Evolutionary conservation across 2,329 filamentous ascomycete species (phyloP), one percentile per base, ranked within the genome.

Genomic region (Colletotrichum navitas): DNA sequence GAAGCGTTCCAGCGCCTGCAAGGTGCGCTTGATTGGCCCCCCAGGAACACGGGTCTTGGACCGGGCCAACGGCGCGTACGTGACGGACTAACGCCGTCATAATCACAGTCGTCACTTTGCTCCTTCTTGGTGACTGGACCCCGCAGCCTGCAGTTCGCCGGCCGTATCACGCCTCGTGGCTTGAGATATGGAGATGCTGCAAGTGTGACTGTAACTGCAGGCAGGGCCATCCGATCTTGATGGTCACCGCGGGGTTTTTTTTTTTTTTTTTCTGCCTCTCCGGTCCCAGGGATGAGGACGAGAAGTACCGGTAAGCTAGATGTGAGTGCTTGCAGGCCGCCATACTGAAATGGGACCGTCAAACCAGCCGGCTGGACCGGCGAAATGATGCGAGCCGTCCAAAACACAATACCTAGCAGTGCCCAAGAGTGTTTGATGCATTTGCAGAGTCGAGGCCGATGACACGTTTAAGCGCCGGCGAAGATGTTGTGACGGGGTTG

Each of bases 51-150:
- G 66, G 70, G 61, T 66, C 70, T 62, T 66, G 61, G 49, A 54
- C 67, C 55, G 45, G 59, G 71, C 80, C 80, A 81, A 81, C 79
- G 83, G 83, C 83, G 83, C 81, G 78, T 85, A 84, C 74, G 47
- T 10, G 39, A 66, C 49, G 62, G 66, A 51, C 71, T 71, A 71
- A 72, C 65, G 66, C 65, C 59, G 55, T 45, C 54, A 49, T 64
- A 54, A 72, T 64, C 69, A 64, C 65, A 71, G 51, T 71, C 43
- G 32, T 52, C n/a, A 41, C 64, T 59, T 56, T 60, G 58, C 68
- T 41, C 59, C 58, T 54, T 54, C 32, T n/a, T 51, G 47, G 18
- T 45, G 54, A 69, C 32, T 36, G 39, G 65, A 60, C 41, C 49
- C 49, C 49, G 65, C 60, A 68, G 60, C 52, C 56, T 39, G 60